A percentile compares a stretch with the other conserved stretches of the same genome.
Conservation (phyloP, 2,329 filamentous ascomycete species). For the Ambrosiella beaveri region DNA sequence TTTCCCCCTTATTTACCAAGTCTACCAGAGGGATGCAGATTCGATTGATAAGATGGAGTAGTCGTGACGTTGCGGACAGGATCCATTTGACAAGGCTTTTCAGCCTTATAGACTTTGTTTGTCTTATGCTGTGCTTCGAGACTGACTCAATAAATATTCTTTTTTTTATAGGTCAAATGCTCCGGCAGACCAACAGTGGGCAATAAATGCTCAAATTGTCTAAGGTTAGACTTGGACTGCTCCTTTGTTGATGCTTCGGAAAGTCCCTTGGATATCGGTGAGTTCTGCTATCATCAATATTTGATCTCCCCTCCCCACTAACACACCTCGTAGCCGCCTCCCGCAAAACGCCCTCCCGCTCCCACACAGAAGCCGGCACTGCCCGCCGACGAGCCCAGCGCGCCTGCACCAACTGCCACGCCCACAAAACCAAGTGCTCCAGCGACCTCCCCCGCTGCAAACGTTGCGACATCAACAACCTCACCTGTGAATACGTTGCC, state of each 20-base stretch:
- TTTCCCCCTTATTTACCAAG: too few species aligned
- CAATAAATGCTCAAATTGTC: slow-evolving; percentile 22
- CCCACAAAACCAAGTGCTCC: slow-evolving; percentile 28
- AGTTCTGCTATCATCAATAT: background rate
- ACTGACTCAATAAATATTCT: background rate
- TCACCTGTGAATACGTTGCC: slow-evolving; percentile 25
- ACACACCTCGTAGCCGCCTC: slow-evolving; percentile 16
- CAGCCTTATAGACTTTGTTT: too few species aligned
- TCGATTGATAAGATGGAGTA: too few species aligned
- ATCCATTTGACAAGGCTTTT: too few species aligned
- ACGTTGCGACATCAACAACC: slow-evolving; percentile 21
- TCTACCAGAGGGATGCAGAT: too few species aligned
- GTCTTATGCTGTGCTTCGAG: too few species aligned
- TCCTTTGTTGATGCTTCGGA: slow-evolving; percentile 18
- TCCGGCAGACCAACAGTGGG: slow-evolving; percentile 22
- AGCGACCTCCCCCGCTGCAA: slow-evolving; percentile 25
- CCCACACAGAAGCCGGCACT: slow-evolving; percentile 27
- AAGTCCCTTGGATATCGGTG: background rate
- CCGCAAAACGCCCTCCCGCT: slow-evolving; percentile 24
- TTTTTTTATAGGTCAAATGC: slow-evolving; percentile 24
- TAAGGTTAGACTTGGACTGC: slow-evolving; percentile 22
- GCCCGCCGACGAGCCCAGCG: slow-evolving; percentile 25
- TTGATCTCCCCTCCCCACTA: background rate
- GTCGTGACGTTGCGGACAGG: too few species aligned
- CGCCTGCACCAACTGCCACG: slow-evolving; percentile 26